These are phyloP conservation scores for Physcomitrium patens DNA, from an alignment of 225 moss, liverwort and hornwort genomes.

Conservation along the genomic window DNA sequence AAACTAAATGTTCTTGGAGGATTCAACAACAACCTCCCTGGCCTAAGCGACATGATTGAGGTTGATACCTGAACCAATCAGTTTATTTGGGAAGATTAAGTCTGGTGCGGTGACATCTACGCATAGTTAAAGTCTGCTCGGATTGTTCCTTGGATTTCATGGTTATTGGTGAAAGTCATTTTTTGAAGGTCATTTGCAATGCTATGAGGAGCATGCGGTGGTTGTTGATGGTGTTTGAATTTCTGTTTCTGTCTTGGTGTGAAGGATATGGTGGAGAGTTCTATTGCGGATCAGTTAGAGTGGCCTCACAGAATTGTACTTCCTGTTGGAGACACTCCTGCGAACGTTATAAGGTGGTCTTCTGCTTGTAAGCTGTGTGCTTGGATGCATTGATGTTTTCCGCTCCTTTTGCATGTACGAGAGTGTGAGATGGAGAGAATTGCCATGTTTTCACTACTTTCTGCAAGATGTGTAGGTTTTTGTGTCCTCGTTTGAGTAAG, in stretches of 20 bases:
- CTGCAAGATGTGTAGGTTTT: too few relatives aligned
- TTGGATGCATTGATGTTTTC: neutral
- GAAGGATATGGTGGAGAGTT: conserved; percentile 82
- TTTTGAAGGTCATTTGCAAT: too few relatives aligned
- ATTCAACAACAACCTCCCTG: conserved; percentile 79
- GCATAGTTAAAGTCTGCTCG: too few relatives aligned
- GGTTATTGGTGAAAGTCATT: too few relatives aligned
- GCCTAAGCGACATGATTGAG: conserved; percentile 87
- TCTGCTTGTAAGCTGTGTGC: neutral
- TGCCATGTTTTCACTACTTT: too few relatives aligned
- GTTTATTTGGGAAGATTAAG: neutral
- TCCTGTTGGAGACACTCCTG: conserved; percentile 70
- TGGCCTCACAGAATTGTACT: conserved; percentile 95
- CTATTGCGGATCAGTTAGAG: conserved; percentile 76
- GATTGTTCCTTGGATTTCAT: too few relatives aligned
- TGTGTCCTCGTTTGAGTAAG: too few relatives aligned
- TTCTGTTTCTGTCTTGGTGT: conserved; percentile 17
- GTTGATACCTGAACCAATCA: conserved; percentile 40
- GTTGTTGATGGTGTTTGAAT: neutral
- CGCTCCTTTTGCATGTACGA: neutral
- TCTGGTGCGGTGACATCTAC: too few relatives aligned
- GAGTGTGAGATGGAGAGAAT: neutral
- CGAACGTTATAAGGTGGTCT: conserved; percentile 54
- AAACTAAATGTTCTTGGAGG: conserved; percentile 91
- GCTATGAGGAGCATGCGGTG: neutral